phyloP scores from a whole-genome alignment of 495 filamentous ascomycete species.

The Trichoderma erinaceum region DNA sequence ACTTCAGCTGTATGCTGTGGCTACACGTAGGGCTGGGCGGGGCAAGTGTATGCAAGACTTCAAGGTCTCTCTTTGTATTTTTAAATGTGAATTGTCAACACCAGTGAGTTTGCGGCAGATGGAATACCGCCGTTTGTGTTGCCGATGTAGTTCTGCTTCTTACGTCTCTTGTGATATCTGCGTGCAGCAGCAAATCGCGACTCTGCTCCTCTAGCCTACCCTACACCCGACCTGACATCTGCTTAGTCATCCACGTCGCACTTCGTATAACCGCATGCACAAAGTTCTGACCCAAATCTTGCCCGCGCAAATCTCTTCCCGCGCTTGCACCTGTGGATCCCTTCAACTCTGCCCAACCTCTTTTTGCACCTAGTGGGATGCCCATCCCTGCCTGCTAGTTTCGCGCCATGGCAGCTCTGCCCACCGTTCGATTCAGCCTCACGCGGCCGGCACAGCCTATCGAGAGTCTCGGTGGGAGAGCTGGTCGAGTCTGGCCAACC shows the following conservation, averaged over 20 bases:
- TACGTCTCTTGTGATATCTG: background rate
- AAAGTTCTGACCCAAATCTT: slow-evolving; percentile 3
- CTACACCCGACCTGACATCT: background rate
- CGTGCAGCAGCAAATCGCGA: slow-evolving; percentile 1
- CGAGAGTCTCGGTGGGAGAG: background rate
- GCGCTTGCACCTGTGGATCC: background rate
- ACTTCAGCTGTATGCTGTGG: background rate
- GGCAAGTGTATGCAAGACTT: background rate
- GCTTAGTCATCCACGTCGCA: background rate
- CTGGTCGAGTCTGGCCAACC: background rate
- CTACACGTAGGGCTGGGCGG: background rate
- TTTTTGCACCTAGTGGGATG: background rate
- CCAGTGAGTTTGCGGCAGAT: background rate
- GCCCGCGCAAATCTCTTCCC: background rate
- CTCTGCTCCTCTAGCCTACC: background rate
- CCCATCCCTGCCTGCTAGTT: background rate
- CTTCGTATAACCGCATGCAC: background rate
- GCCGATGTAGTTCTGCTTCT: background rate
- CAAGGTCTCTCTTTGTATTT: background rate
- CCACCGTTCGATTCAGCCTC: slow-evolving; percentile 12
- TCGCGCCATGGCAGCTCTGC: background rate
- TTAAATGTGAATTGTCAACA: background rate
- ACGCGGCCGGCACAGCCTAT: background rate
- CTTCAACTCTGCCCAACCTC: background rate
- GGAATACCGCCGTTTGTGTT: background rate